Base-by-base conservation (phyloP, 2,329 filamentous ascomycete genomes). In the Hypoxylon sp. region DNA sequence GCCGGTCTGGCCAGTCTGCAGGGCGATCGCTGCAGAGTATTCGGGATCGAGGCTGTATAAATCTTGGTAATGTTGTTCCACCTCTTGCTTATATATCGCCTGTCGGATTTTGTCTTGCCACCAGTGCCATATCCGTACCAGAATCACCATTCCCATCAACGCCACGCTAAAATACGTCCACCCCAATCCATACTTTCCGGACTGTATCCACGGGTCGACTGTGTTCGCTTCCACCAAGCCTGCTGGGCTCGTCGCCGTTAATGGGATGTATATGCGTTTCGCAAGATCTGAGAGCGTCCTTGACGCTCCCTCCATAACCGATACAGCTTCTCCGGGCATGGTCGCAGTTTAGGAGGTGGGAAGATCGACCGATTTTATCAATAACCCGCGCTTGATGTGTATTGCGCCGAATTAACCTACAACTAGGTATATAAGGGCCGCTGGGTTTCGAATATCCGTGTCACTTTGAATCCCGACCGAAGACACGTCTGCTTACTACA, bases 81-180 rank as follows among this genome's bases (percentile, higher is more conserved):
- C 84, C 75, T 92, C 88, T 74, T 95, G 89, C 79, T 96, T 94
- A 80, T 95, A 92, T 63, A 95, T 87, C 66, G 93, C 94, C 70
- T 94, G 91, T 69, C 94, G 88, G 69, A 97, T 92, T 80, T 95
- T 96, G 81, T 97, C 94, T 71, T 94, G 93, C 90, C 93, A 97
- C 70, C 91, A 89, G 77, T 97, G 91, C 83, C 94, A 97, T 74
- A 91, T 84, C 69, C 93, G 88, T 74, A 94, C 82, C 10, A 90
- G 72, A 10, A 91, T 80, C 4, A 94, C 88, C 56, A 87, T 72
- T 26, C 85, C 84, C 67, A 94, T 84, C 62, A 97, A 77, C 52
- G 89, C 87, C 50, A 96, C 77, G 54, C 91, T 89, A 73, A 97
- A 96, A 78, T 96, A 97, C 13, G 94, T 92, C 88, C 93, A 97